Evolutionary conservation across 768 basidiomycete species (phyloP).

Genomic region (Cubamyces sp.): DNA sequence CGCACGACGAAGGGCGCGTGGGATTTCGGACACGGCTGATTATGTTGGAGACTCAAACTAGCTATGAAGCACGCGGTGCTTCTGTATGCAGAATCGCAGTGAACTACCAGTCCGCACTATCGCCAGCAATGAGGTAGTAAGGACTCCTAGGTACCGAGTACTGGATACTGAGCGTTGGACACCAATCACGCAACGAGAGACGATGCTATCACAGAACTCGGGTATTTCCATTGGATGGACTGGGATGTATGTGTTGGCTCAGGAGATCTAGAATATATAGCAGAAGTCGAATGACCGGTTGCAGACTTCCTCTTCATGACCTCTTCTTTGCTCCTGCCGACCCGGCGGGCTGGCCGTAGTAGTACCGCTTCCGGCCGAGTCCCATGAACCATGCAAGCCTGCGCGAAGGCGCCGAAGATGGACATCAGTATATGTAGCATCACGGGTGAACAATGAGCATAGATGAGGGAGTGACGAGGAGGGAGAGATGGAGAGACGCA

Average conservation of each 20-base stretch:
- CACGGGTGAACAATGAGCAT: neutral
- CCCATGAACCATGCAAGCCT: conserved; percentile 46
- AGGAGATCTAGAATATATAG: neutral
- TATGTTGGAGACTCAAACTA: neutral
- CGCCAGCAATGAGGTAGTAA: no score
- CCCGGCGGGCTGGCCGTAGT: conserved; percentile 19
- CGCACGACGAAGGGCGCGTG: conserved; percentile 4
- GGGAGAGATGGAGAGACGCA: conserved; percentile 33
- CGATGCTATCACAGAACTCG: no score
- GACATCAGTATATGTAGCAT: neutral
- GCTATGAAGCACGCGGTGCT: no score
- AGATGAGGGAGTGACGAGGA: neutral
- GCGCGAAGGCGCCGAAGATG: neutral
- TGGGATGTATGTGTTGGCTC: no score
- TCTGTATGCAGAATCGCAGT: no score
- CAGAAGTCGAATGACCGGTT: neutral
- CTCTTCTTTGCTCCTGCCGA: neutral
- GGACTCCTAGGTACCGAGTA: no score
- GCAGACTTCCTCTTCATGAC: neutral
- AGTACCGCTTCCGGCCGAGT: conserved; percentile 40
- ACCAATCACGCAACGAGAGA: no score
- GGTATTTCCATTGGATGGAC: no score
- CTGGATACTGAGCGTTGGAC: no score
- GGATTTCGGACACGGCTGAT: neutral
- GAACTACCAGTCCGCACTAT: no score